Conservation (phyloP, 495 filamentous ascomycete species). For the Penicillium crystallinum region DNA sequence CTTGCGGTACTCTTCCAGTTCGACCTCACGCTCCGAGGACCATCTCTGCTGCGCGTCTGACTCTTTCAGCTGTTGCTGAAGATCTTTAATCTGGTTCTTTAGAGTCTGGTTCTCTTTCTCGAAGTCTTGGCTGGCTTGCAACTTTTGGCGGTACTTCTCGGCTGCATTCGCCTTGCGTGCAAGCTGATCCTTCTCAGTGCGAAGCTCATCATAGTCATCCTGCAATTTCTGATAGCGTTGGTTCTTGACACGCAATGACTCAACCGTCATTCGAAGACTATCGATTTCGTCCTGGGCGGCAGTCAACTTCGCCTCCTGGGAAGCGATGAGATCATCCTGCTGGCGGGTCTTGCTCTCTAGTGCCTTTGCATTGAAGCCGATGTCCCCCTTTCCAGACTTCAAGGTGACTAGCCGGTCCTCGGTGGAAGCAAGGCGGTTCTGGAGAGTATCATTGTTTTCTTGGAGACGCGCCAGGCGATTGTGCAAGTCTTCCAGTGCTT, state of each 20-base stretch:
- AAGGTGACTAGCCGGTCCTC: constrained; percentile 44
- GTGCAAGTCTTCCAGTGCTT: constrained; percentile 49
- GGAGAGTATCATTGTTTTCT: constrained; percentile 51
- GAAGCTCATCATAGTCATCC: constrained; percentile 65
- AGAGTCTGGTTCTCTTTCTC: constrained; percentile 66
- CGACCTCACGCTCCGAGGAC: constrained; percentile 46
- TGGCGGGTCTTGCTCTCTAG: constrained; percentile 45
- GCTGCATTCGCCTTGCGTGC: constrained; percentile 73
- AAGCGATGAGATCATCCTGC: constrained; percentile 53
- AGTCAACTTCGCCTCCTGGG: constrained; percentile 52
- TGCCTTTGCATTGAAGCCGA: constrained; percentile 41
- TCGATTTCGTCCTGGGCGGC: constrained; percentile 40
- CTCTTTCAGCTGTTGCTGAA: constrained; percentile 53
- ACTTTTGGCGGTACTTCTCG: constrained; percentile 70
- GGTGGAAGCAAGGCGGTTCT: constrained; percentile 41
- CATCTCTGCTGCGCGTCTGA: constrained; percentile 43
- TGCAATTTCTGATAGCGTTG: constrained; percentile 53
- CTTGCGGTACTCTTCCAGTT: constrained; percentile 54
- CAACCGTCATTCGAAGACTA: constrained; percentile 37
- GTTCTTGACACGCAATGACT: constrained; percentile 39
- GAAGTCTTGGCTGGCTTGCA: constrained; percentile 64
- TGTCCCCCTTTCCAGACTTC: constrained; percentile 41
- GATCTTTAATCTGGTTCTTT: constrained; percentile 54
- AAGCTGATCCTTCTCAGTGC: constrained; percentile 66
- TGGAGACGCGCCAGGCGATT: constrained; percentile 54